Evolutionary conservation across 2,329 filamentous ascomycete genomes (phyloP), one percentile per base, ranked within the genome.

Genomic region (Penicillium crustosum): DNA sequence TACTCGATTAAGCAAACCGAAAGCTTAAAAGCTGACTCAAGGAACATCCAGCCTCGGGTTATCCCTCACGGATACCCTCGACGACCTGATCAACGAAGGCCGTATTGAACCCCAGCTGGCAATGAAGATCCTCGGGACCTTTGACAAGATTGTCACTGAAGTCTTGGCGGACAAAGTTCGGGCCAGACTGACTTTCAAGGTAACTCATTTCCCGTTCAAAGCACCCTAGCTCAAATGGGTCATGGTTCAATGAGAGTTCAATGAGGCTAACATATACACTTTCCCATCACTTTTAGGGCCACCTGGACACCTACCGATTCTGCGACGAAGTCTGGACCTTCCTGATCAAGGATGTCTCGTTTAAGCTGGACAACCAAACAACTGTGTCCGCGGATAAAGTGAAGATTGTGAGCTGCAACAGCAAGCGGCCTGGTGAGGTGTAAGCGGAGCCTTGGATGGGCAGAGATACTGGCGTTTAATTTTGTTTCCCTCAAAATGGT

Each of bases 241-340:
- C 25, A 9, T 21, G 17, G n/a, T 35, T 35, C 12, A 8, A 43
- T 48, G 10, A 25, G 23, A 23, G 19, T 44, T 36, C 17, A 54
- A 49, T 3, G 19, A 57, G 19, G 56, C 60, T 71, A 49, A 69
- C 57, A 17, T 23, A 9, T 55, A 29, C 43, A 3, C 52, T 38
- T 38, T 51, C 38, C 44, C 52, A 49, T 55, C 50, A 12, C 55
- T 47, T 68, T 27, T 52, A 97, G 93, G 94, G 94, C 48, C 94
- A 95, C 73, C 87, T 99, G 62, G 93, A 97, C 75, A 97, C 94
- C 17, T 99, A 99, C 81, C 89, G 94, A 67, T 99, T 99, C 83
- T 99, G 94, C 81, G 94, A 99, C 78, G 94, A 99, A 79, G 94
- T 99, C 58, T 99, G 94, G 94, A 99, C 94, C 1, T 99, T 99